Conservation (phyloP, 1,139 yeast genomes). For the Kluyveromyces sp. region DNA sequence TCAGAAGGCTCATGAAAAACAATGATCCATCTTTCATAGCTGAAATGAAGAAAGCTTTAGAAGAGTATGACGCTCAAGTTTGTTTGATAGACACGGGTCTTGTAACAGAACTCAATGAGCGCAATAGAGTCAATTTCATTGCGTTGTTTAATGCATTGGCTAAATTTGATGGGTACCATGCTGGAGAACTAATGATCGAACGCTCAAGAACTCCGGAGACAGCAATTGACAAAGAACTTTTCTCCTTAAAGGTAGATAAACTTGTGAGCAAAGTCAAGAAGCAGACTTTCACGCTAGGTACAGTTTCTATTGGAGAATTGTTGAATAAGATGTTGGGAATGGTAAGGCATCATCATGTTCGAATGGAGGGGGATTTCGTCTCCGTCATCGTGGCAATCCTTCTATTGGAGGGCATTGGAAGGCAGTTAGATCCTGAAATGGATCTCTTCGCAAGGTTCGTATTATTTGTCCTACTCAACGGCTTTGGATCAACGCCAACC, state of each 20-base stretch:
- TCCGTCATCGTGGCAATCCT: constrained; percentile 89
- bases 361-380: constrained; percentile 96
- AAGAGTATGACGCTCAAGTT: constrained; percentile 70
- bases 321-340: constrained; percentile 78
- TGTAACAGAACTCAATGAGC: constrained; percentile 77
- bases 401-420: constrained; percentile 86
- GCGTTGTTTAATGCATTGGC: constrained; percentile 85
- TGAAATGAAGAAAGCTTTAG: constrained; percentile 44
- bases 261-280: constrained; percentile 75
- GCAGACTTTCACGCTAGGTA: constrained; percentile 87
- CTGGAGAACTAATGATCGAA: constrained; percentile 94
- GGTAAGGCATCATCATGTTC: constrained; percentile 91
- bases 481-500: constrained; percentile 40
- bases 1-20: constrained; percentile 38
- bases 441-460: constrained; percentile 94
- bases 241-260: constrained; percentile 80
- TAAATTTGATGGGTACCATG: constrained; percentile 86
- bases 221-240: constrained; percentile 73
- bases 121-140: constrained; percentile 75
- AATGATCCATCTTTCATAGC: constrained; percentile 43
- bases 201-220: constrained; percentile 92
- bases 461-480: constrained; percentile 51
- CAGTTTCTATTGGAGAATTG: constrained; percentile 85
- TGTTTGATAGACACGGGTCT: constrained; percentile 91
- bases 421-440: constrained; percentile 85